A percentile compares a stretch with the other conserved stretches of the same genome.
phyloP scores from a whole-genome alignment of 768 basidiomycete genomes.

The Tephrocybe rancida region DNA sequence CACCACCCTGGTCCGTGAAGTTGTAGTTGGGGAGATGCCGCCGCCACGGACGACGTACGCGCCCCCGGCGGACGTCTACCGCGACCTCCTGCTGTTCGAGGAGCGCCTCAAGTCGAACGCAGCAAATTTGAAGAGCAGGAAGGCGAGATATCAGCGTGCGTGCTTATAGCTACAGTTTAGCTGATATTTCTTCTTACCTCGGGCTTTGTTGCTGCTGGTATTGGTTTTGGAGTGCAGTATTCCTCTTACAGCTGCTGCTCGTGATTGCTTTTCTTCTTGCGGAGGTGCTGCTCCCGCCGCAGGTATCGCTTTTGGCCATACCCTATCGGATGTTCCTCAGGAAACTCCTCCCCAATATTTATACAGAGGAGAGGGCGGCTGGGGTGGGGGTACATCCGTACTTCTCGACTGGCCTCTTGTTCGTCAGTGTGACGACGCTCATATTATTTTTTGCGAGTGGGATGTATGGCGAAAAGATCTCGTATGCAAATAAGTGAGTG shows the following conservation, averaged over 20 bases:
- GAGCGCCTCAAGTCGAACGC: slow-evolving; percentile 96
- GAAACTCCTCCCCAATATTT: slow-evolving; percentile 28
- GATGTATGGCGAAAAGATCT: slow-evolving; percentile 95
- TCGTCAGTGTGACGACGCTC: slow-evolving; percentile 89
- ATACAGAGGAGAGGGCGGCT: slow-evolving; percentile 7
- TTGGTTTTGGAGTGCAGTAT: too few relatives aligned
- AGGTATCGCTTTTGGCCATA: slow-evolving; percentile 65
- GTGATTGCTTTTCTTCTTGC: slow-evolving; percentile 72
- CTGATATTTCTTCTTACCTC: too few relatives aligned
- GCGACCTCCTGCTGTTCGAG: slow-evolving; percentile 91
- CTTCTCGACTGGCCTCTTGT: slow-evolving; percentile 75
- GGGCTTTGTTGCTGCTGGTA: too few relatives aligned
- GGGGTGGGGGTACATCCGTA: slow-evolving; percentile 67
- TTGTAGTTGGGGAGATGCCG: too few relatives aligned
- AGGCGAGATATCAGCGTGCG: slow-evolving; percentile 82
- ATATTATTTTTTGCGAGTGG: slow-evolving; percentile 96
- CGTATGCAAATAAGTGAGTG: slow-evolving; percentile 90
- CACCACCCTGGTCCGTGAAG: too few relatives aligned
- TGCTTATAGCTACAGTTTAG: too few relatives aligned
- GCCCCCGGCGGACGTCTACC: slow-evolving; percentile 72
- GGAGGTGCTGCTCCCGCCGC: slow-evolving; percentile 69
- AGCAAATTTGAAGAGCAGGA: slow-evolving; percentile 74
- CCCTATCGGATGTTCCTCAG: slow-evolving; percentile 59
- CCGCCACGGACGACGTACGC: slow-evolving; percentile 35
- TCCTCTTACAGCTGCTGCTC: slow-evolving; percentile 68